Percentiles rank a stretch among this genome's conserved stretches.
Conservation (phyloP, 2,329 filamentous ascomycete genomes). For the Lecanosticta acicola region DNA sequence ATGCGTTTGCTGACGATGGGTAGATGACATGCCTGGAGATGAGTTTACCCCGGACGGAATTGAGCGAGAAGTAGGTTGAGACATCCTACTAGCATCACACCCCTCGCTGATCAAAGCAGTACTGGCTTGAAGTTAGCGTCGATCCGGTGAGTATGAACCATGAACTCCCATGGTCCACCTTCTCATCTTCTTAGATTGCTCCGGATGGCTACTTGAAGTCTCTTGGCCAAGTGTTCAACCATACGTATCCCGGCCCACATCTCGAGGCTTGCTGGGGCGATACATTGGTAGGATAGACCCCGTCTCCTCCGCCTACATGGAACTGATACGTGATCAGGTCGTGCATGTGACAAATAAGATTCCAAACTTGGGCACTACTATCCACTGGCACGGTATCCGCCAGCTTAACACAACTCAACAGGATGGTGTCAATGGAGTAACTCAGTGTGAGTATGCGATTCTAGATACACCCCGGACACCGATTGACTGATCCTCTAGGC, state of each 20-base stretch:
- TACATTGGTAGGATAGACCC: neutral
- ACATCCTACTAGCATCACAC: neutral
- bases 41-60: conserved; percentile 17
- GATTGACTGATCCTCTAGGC: conserved; percentile 28
- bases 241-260: conserved; percentile 43
- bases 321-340: conserved; percentile 3
- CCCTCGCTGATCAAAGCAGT: conserved; percentile 33
- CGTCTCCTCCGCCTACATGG: neutral
- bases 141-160: conserved; percentile 37
- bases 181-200: conserved; percentile 39
- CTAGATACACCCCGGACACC: neutral
- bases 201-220: conserved; percentile 26
- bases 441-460: conserved; percentile 45
- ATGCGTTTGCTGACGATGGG: neutral
- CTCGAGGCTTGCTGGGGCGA: conserved; percentile 38
- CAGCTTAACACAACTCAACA: conserved; percentile 50
- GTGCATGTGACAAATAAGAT: conserved; percentile 37
- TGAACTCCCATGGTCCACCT: conserved; percentile 12
- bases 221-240: conserved; percentile 35
- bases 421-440: conserved; percentile 47
- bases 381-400: conserved; percentile 51
- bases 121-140: conserved; percentile 38
- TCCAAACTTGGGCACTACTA: conserved; percentile 43
- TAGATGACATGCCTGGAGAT: conserved; percentile 14
- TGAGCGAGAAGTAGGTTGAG: conserved; percentile 23